phyloP scores from a whole-genome alignment of 208 protist genomes.

The Trypanosoma caninum region DNA sequence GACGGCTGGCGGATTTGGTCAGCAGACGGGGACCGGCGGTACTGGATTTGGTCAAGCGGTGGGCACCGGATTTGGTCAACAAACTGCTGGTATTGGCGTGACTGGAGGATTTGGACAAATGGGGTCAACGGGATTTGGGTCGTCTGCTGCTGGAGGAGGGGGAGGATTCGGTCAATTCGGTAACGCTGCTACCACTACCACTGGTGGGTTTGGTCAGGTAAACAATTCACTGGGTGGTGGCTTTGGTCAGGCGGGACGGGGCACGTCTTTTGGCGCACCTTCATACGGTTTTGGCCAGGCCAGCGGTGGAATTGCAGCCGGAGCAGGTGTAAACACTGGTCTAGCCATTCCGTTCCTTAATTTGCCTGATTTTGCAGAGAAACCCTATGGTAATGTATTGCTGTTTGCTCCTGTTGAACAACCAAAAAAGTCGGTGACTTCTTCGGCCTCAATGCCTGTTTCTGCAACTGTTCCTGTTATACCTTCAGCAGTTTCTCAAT shows the following conservation, averaged over 20 bases:
- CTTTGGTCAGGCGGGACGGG: slow-evolving; percentile 14
- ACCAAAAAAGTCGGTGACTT: slow-evolving; percentile 17
- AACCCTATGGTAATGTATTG: slow-evolving; percentile 74
- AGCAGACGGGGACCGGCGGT: slow-evolving; percentile 15
- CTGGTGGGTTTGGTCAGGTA: slow-evolving; percentile 13
- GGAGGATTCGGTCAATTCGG: slow-evolving; percentile 22
- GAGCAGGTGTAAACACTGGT: slow-evolving; percentile 17
- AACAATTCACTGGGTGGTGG: slow-evolving; percentile 10
- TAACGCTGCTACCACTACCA: too few species aligned
- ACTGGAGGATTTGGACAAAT: slow-evolving; percentile 40
- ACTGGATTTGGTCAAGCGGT: slow-evolving; percentile 44
- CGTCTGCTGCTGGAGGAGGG: slow-evolving; percentile 6
- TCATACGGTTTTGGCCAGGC: slow-evolving; percentile 20
- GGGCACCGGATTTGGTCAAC: slow-evolving; percentile 29
- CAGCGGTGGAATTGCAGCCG: neutral
- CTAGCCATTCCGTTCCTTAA: slow-evolving; percentile 54
- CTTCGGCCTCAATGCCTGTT: neutral
- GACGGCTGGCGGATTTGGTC: slow-evolving; percentile 37
- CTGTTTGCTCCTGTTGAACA: slow-evolving; percentile 72
- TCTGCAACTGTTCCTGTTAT: slow-evolving; percentile 11
- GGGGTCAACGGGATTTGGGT: slow-evolving; percentile 13
- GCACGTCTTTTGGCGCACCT: slow-evolving; percentile 41
- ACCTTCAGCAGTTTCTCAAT: slow-evolving; percentile 16
- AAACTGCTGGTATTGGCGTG: slow-evolving; percentile 4
- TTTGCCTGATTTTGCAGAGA: slow-evolving; percentile 72